A percentile compares a stretch with the other conserved stretches of the same genome.
These are phyloP conservation scores for Alopecurus myosuroides DNA, from an alignment of 176 grass and related monocot species.

Conservation along the genomic window DNA sequence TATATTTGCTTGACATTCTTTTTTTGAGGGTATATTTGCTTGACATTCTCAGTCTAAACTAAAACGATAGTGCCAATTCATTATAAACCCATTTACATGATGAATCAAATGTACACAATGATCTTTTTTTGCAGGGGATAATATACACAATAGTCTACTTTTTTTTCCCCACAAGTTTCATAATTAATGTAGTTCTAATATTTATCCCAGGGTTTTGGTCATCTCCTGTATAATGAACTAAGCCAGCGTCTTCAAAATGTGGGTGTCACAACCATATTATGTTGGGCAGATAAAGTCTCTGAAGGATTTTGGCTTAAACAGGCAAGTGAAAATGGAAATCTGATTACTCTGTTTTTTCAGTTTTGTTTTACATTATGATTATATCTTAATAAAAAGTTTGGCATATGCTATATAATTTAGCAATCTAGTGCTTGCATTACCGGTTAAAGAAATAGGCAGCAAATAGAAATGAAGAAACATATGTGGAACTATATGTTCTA, in stretches of 20 bases:
- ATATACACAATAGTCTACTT: neutral
- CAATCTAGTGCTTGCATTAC: neutral
- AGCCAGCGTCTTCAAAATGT: conserved; percentile 80
- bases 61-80: neutral
- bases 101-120: conserved; percentile 8
- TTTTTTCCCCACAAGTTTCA: neutral
- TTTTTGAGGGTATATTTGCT: too few species aligned
- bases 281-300: conserved; percentile 79
- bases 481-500: neutral
- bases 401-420: neutral
- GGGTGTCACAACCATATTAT: conserved; percentile 69
- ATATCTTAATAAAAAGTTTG: neutral
- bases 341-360: neutral
- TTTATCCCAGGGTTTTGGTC: conserved; percentile 66
- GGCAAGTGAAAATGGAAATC: conserved; percentile 38
- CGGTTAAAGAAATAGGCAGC: neutral
- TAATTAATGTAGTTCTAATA: conserved; percentile 15
- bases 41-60: neutral
- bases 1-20: neutral
- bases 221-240: conserved; percentile 65
- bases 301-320: conserved; percentile 97
- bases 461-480: neutral
- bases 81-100: neutral
- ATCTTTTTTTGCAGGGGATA: too few species aligned
- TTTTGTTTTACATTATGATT: conserved; percentile 1